Conservation (phyloP, 140 eudicot genomes). For the Cichorium intybus region DNA sequence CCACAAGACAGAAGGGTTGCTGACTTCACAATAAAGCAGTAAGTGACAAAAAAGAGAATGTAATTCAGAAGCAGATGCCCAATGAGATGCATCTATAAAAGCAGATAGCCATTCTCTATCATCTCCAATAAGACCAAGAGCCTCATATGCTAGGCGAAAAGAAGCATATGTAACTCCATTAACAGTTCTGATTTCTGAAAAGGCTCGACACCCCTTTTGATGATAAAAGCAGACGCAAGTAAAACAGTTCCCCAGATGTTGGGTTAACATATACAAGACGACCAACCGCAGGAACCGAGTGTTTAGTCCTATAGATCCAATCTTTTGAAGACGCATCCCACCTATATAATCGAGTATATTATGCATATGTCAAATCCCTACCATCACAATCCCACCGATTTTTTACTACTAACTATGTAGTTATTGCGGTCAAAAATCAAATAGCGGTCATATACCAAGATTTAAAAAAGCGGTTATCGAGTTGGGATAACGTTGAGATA, state of each 20-base stretch:
- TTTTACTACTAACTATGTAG: too few relatives aligned
- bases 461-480: too few relatives aligned
- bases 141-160: not conserved
- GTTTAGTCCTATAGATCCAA: too few relatives aligned
- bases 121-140: not conserved
- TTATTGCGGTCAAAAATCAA: too few relatives aligned
- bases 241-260: not conserved
- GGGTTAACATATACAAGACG: not conserved
- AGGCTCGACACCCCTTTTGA: not conserved
- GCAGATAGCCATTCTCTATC: not conserved
- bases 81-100: not conserved
- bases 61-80: not conserved
- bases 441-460: too few relatives aligned
- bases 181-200: not conserved
- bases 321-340: not conserved
- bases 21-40: not conserved
- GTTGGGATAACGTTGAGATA: too few relatives aligned
- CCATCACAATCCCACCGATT: not conserved
- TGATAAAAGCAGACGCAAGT: not conserved
- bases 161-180: not conserved
- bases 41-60: not conserved
- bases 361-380: not conserved
- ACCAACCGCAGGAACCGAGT: too few relatives aligned
- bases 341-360: not conserved
- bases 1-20: not conserved